Evolutionary conservation across 148 eudicot species (phyloP), one percentile per base, ranked within the genome.

Genomic region (Pharnaceum exiguum): DNA sequence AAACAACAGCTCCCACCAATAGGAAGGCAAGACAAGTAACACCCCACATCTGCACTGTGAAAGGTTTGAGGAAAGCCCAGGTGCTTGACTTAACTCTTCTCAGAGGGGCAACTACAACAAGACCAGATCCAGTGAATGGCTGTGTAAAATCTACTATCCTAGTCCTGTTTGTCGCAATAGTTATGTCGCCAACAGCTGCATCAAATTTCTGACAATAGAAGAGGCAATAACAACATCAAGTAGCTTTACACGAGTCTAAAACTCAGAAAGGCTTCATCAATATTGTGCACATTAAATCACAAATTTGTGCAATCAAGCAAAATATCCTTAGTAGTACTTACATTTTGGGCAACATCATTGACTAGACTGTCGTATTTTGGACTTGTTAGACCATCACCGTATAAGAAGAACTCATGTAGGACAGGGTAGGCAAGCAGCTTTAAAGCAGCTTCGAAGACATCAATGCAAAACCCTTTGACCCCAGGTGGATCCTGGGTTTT

Each of bases 171-270:
- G 75, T 75, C 16, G 51, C 60, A 40, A 79, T 79, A 16, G 80
- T 71, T 45, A 79, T 69, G 57, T 79, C 83, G 13, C 83, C 83
- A 63, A 79, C 63, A 29, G 77, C 83, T 13, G 80, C 79, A 74
- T 78, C 79, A 23, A 30, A 46, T 47, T 60, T 60, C 65, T 60
- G n/a, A n/a, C n/a, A n/a, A n/a, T 35, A 12, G 7, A 12, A 35
- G 12, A 7, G 12, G 12, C 38, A 35, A 35, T 6, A 35, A 12
- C 38, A 35, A 6, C 38, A 35, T 35, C 12, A 46, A 25, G 12
- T n/a, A 46, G 2, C 17, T 67, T 72, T 64, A 36, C 5, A 51
- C 16, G 21, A 27, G n/a, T 11, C 5, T 36, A 29, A 26, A 40
- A 47, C 21, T 3, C 37, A 33, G 24, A 55, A 19, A 10, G 27